Evolutionary conservation across 225 moss, liverwort and hornwort genomes (phyloP).

Genomic region (Thuidium tamariscinum): DNA sequence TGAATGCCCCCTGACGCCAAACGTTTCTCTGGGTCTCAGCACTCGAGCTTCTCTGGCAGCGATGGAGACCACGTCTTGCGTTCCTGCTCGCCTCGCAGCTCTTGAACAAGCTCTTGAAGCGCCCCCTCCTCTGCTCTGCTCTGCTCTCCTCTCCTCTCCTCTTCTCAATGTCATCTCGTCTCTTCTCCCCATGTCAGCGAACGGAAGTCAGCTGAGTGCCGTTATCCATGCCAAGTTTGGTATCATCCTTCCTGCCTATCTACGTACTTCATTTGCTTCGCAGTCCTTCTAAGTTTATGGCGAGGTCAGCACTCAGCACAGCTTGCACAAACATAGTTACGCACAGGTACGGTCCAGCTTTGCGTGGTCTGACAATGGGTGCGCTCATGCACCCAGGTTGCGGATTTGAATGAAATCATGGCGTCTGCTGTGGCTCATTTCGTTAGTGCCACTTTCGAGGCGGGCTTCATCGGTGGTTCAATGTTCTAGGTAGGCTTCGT

Average conservation of each 20-base stretch:
- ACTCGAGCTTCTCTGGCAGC: not conserved
- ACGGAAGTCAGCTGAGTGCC: not conserved
- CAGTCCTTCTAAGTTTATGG: not conserved
- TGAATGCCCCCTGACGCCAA: not conserved
- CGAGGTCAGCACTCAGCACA: not conserved
- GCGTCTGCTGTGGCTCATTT: not conserved
- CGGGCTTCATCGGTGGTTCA: not conserved
- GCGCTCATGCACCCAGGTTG: not conserved
- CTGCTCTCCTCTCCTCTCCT: not conserved
- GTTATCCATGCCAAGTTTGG: not conserved
- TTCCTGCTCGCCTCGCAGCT: not conserved
- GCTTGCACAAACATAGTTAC: not conserved
- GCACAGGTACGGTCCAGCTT: not conserved
- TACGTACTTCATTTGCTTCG: not conserved
- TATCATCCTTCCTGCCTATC: not conserved
- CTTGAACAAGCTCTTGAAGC: not conserved
- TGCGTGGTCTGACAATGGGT: not conserved
- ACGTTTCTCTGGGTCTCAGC: not conserved
- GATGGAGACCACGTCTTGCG: not conserved
- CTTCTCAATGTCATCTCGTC: not conserved
- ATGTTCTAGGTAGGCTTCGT: not conserved
- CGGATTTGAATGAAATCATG: not conserved
- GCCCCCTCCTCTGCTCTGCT: not conserved
- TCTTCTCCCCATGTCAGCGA: not conserved
- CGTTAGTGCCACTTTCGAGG: not conserved